Evolutionary conservation across 2,329 filamentous ascomycete genomes (phyloP), one percentile per base, ranked within the genome.

Genomic region (Aspergillus transmontanensis): DNA sequence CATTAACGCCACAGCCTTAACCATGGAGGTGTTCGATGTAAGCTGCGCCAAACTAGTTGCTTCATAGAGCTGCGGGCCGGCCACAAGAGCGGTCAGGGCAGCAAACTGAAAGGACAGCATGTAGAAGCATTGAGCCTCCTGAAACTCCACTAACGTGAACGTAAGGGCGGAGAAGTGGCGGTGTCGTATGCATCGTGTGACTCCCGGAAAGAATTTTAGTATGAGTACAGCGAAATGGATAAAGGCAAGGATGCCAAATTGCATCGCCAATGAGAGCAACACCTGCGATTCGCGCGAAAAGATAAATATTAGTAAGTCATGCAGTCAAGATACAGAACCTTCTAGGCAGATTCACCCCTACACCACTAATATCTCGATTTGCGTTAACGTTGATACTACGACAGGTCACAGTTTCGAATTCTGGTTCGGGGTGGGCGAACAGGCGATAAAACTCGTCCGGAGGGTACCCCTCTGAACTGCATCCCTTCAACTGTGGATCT

Each of bases 91-190:
- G 4, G 28, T 30, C 28, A 30, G 28, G 28, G 28, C 28, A 30
- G 28, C 6, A 30, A 30, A 30, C 28, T 30, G 28, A 30, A 30
- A 30, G 28, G 28, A 30, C 28, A 30, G 28, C 28, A 30, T 30
- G 28, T 30, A 30, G 28, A 30, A 30, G 28, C 28, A 30, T 30
- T 30, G 28, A 30, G 28, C 28, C 28, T 30, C 28, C 28, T 30
- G 28, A 30, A 30, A 30, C 28, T 30, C 46, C 46, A 50, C 28
- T 7, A 65, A 39, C 6, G 57, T 58, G 6, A 53, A 55, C 39
- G 60, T 57, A 19, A 62, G 56, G 6, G 60, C 46, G 6, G 46
- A 50, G 46, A 55, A 50, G 19, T 43, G 50, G 30, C 51, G 57
- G 16, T 21, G 28, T 26, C 46, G 46, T 28, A 50, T 16, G 21